Evolutionary conservation across 495 filamentous ascomycete genomes (phyloP), one percentile per base, ranked within the genome.

Genomic region (Podospora pseudocomata): DNA sequence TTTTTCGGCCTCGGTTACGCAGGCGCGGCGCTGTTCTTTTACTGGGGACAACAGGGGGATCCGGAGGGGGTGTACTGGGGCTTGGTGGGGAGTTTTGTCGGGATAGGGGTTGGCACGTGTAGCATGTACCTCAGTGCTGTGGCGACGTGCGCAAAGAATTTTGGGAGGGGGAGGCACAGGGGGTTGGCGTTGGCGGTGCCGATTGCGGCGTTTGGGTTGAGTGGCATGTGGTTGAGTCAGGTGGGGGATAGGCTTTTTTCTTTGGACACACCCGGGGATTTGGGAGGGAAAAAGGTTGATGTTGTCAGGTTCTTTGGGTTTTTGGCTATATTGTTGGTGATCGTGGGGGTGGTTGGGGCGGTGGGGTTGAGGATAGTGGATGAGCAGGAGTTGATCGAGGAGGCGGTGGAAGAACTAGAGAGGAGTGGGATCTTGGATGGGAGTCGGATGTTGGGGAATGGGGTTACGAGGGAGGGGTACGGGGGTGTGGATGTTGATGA

Each of bases 61-160:
- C 82, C 79, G 84, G 67, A 91, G 88, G 4, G 72, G 74, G 39
- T 84, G 3, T 96, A 93, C 69, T 85, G 83, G 75, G 80, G 91
- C 67, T 97, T 99, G 95, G 77, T 97, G 2, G 65, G 90, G 63
- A 91, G 92, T 1, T 99, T 99, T 72, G 84, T 91, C 20, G 80
- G 81, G 7, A 87, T 97, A 60, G 95, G 95, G 1, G 85, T 88
- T 69, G 94, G 89, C 5, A 97, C 95, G 0, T 89, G 89, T 68
- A 85, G 85, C 73, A 92, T 98, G 89, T 97, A 98, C 75, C 76
- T 97, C 28, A 84, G 87, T 49, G 91, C 91, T 0, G 90, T 99
- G 32, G 93, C 95, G 26, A 97, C 94, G 2, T 97, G 93, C 68
- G 95, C 94, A 27, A 99, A 99, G 86, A 98, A 97, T 78, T 97